These are phyloP conservation scores for Trifolium repens DNA, from an alignment of 306 rosid species.

Conservation along the genomic window DNA sequence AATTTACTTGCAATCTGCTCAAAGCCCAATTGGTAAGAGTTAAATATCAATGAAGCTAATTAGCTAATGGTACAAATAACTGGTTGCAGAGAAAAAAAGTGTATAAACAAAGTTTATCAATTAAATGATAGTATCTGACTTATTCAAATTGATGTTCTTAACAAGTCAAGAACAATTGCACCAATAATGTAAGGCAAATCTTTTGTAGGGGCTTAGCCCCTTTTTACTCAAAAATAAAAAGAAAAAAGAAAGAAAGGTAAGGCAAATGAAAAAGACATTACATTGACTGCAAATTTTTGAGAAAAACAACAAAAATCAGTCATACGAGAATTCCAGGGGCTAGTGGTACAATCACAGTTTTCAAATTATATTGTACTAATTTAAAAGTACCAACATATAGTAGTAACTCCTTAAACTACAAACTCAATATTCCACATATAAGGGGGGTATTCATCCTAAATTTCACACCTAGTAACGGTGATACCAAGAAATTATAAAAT, in stretches of 20 bases:
- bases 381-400: neutral
- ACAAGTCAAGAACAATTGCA: constrained; percentile 31
- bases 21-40: constrained; percentile 44
- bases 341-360: constrained; percentile 22
- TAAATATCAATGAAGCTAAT: constrained; percentile 38
- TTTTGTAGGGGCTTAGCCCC: too few species aligned
- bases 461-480: constrained; percentile 11
- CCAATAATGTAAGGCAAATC: constrained; percentile 3
- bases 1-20: constrained; percentile 69
- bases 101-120: constrained; percentile 10
- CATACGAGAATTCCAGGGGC: neutral
- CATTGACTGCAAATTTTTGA: neutral
- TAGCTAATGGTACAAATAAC: constrained; percentile 34
- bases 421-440: neutral
- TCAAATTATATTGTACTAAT: neutral
- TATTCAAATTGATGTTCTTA: constrained; percentile 7
- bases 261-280: neutral
- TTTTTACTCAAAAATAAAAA: neutral
- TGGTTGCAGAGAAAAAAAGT: constrained; percentile 9
- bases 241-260: neutral
- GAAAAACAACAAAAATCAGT: constrained; percentile 4
- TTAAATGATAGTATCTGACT: constrained; percentile 30
- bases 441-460: constrained; percentile 3
- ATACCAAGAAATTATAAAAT: constrained; percentile 17
- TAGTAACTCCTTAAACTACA: constrained; percentile 10